These are phyloP conservation scores for Helotiales sp. DNA, from an alignment of 2,329 filamentous ascomycete species.

Conservation along the genomic window DNA sequence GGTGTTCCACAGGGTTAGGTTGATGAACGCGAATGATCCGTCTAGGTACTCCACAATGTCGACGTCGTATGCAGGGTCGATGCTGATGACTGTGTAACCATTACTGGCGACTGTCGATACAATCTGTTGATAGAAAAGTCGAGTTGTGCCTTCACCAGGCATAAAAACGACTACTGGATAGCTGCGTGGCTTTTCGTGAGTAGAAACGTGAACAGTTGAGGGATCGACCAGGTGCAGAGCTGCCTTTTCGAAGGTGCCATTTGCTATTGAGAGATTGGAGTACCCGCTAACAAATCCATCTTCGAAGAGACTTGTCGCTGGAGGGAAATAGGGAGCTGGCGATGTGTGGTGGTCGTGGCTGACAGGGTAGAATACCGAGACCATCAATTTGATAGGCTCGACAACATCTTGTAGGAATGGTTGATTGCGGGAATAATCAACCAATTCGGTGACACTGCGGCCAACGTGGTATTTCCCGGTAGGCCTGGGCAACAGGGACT, in stretches of 20 bases:
- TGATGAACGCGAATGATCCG: conserved; percentile 31
- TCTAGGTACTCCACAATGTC: conserved; percentile 43
- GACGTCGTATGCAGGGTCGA: conserved; percentile 47
- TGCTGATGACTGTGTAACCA: conserved; percentile 43
- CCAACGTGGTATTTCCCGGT: conserved; percentile 18
- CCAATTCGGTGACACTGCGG: conserved; percentile 15
- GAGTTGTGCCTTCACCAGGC: conserved; percentile 38
- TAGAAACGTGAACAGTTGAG: no score
- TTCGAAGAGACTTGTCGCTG: not conserved
- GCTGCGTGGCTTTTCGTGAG: not conserved
- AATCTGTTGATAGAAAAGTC: conserved; percentile 42
- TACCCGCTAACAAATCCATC: conserved; percentile 10
- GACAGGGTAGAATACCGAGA: not conserved
- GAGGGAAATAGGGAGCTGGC: not conserved
- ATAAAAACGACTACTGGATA: conserved; percentile 38
- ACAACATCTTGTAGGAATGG: conserved; percentile 7
- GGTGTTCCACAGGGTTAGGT: conserved; percentile 19
- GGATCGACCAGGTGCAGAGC: conserved; percentile 1
- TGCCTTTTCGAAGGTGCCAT: not conserved
- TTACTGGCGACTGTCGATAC: conserved; percentile 42
- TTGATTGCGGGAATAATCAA: conserved; percentile 18
- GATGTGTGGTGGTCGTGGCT: not conserved
- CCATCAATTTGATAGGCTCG: not conserved
- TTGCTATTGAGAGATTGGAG: not conserved
- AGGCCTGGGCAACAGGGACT: conserved; percentile 9